These are phyloP conservation scores for Botrytis aclada DNA, from an alignment of 2,329 filamentous ascomycete species.

Conservation along the genomic window DNA sequence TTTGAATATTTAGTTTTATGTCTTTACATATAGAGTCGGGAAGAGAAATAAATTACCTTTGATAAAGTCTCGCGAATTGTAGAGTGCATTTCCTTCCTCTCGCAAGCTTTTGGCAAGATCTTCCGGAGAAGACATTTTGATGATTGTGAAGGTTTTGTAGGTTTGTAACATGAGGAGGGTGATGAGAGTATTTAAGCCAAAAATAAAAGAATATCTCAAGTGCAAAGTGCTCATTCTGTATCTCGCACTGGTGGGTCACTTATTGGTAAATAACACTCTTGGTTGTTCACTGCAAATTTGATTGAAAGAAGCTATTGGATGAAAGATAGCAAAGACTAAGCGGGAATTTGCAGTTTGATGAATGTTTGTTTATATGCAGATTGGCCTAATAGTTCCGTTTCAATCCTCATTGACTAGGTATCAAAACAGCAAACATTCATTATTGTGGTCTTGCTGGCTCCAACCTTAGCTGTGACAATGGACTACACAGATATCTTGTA, in stretches of 20 bases:
- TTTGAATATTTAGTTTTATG: neutral
- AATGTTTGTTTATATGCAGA: neutral
- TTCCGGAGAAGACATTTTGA: neutral
- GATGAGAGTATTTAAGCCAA: neutral
- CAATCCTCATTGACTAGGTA: neutral
- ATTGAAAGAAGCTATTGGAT: neutral
- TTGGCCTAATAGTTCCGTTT: neutral
- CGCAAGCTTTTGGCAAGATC: neutral
- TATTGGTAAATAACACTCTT: neutral
- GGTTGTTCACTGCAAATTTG: neutral
- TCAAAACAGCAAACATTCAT: neutral
- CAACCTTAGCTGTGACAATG: neutral
- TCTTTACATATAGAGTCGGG: neutral
- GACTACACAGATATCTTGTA: neutral
- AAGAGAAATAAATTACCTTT: neutral
- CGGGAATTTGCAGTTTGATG: neutral
- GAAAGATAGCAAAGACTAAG: neutral
- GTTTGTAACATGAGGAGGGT: neutral
- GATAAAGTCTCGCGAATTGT: neutral
- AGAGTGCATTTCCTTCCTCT: neutral
- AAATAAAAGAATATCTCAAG: neutral
- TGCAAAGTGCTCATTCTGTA: neutral
- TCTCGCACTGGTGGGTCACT: neutral
- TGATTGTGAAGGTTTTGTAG: neutral
- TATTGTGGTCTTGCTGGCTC: neutral